phyloP scores from a whole-genome alignment of 371 early-diverging fungal genomes.

The Mortierella sp. region DNA sequence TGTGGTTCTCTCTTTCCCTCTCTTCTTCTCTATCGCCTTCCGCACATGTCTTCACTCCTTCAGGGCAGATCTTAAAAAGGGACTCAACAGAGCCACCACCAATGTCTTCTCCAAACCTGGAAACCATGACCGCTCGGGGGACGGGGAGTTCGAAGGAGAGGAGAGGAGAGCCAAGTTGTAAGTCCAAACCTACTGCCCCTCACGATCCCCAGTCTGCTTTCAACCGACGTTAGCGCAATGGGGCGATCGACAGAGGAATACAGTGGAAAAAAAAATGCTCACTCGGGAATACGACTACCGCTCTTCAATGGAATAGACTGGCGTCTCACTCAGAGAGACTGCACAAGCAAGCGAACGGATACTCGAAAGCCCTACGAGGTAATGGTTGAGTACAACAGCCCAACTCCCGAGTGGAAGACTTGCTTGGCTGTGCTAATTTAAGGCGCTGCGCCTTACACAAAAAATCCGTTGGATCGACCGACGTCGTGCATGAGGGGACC shows the following conservation, averaged over 20 bases:
- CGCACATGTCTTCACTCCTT: too few species aligned
- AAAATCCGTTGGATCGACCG: too few species aligned
- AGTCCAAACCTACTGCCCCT: constrained; percentile 10
- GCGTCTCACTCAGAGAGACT: constrained; percentile 88
- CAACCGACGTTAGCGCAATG: not conserved
- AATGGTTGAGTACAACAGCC: not conserved
- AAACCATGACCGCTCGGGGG: constrained; percentile 44
- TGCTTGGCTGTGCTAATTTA: not conserved
- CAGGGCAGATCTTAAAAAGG: constrained; percentile 88
- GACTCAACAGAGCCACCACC: constrained; percentile 84
- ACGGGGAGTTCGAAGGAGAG: constrained; percentile 89
- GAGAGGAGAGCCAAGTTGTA: constrained; percentile 83
- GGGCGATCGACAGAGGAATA: not conserved
- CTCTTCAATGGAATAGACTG: constrained; percentile 61
- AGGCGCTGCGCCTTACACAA: too few species aligned
- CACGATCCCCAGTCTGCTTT: not conserved
- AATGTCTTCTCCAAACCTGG: constrained; percentile 59
- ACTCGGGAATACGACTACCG: not conserved
- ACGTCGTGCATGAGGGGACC: too few species aligned
- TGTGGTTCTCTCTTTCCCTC: too few species aligned
- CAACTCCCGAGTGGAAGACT: not conserved
- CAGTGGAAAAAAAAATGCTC: not conserved
- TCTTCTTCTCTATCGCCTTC: too few species aligned
- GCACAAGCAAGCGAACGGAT: constrained; percentile 93
- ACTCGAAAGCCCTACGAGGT: constrained; percentile 88